Conservation (phyloP, 2,329 filamentous ascomycete species). For the Colletotrichum paranaense region DNA sequence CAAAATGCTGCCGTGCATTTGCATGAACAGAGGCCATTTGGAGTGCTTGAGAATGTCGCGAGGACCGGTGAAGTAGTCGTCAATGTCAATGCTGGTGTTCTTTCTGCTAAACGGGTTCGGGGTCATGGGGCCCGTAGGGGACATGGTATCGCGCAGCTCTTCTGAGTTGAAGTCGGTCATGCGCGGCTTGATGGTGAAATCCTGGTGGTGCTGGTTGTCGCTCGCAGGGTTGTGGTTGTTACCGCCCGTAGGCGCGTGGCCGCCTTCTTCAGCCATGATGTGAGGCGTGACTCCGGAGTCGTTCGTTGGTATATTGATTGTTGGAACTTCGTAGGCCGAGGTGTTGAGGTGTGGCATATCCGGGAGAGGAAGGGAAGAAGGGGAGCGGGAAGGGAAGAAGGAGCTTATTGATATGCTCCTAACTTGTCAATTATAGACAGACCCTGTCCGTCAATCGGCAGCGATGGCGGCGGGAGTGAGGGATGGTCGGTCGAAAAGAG, state of each 20-base stretch:
- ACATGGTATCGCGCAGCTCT: conserved; percentile 42
- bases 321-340: conserved; percentile 20
- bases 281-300: conserved; percentile 13
- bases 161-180: conserved; percentile 17
- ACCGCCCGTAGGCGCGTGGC: conserved; percentile 1
- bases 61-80: conserved; percentile 74
- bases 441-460: not conserved
- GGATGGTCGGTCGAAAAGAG: conserved; percentile 4
- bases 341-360: conserved; percentile 15
- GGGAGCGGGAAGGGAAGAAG: not conserved
- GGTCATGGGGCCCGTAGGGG: conserved; percentile 45
- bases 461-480: conserved; percentile 4
- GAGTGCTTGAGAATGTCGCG: conserved; percentile 79
- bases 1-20: conserved; percentile 79
- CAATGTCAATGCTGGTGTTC: conserved; percentile 57
- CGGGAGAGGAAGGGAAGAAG: not conserved
- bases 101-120: conserved; percentile 46
- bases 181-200: conserved; percentile 23
- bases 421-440: not conserved
- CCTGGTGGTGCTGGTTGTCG: conserved; percentile 14
- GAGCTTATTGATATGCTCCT: not conserved
- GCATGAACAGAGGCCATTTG: conserved; percentile 81
- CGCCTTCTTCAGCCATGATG: conserved; percentile 32
- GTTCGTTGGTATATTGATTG: conserved; percentile 13
- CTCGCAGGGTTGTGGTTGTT: conserved; percentile 18